phyloP scores from a whole-genome alignment of 257 asterid species.

The Fraxinus pennsylvanica region DNA sequence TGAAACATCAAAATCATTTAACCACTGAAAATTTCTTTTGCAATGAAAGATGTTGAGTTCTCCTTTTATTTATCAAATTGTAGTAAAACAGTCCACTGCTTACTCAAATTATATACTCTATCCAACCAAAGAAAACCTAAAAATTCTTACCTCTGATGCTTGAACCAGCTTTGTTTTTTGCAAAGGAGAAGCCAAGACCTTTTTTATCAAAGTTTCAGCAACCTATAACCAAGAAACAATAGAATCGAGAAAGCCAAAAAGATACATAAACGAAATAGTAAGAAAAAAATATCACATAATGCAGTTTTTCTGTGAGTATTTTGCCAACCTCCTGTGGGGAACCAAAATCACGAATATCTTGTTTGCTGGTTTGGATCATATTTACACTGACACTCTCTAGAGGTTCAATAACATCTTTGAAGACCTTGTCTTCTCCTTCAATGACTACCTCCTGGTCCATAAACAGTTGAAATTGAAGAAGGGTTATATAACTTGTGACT shows the following conservation, averaged over 20 bases:
- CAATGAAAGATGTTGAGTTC: background rate
- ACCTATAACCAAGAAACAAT: conserved; percentile 47
- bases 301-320: background rate
- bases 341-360: conserved; percentile 86
- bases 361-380: conserved; percentile 73
- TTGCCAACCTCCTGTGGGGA: conserved; percentile 72
- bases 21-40: background rate
- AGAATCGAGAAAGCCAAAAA: background rate
- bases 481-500: background rate
- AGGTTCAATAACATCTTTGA: conserved; percentile 94
- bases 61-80: background rate
- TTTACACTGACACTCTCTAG: conserved; percentile 88
- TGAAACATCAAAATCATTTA: background rate
- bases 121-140: background rate
- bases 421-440: conserved; percentile 96
- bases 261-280: background rate
- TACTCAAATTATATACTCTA: background rate
- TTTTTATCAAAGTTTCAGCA: conserved; percentile 67
- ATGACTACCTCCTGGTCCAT: conserved; percentile 69
- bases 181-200: conserved; percentile 77
- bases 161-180: conserved; percentile 85
- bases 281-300: background rate
- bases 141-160: conserved; percentile 64
- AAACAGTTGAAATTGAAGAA: conserved; percentile 16
- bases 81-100: background rate